Conservation (phyloP, 306 rosid species). For the Myrica gale region DNA sequence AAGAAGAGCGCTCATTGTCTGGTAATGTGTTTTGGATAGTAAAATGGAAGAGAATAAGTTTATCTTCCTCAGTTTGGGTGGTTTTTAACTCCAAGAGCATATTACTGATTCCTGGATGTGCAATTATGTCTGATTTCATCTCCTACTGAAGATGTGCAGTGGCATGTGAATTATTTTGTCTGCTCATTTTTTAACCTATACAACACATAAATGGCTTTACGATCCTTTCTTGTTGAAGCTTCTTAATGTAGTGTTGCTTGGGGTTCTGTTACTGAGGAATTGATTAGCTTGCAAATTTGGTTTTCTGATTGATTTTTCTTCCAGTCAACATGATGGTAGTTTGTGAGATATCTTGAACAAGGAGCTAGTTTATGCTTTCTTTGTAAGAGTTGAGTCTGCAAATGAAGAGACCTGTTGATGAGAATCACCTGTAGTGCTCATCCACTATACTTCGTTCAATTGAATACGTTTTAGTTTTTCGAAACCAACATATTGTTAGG, state of each 20-base stretch:
- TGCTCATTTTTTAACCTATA: not conserved
- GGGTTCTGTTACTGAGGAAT: too few species aligned
- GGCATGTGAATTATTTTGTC: not conserved
- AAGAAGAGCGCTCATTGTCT: conserved; percentile 89
- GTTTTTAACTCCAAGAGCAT: not conserved
- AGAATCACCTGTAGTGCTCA: too few species aligned
- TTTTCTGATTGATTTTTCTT: too few species aligned
- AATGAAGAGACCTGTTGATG: too few species aligned
- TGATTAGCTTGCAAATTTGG: too few species aligned
- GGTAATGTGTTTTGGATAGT: conserved; percentile 82
- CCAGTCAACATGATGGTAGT: too few species aligned
- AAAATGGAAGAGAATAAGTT: conserved; percentile 18
- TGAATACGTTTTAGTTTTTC: too few species aligned
- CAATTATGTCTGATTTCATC: conserved; percentile 5
- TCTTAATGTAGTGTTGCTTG: not conserved
- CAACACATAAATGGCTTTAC: not conserved
- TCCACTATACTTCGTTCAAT: too few species aligned
- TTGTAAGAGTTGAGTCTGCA: too few species aligned
- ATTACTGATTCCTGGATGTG: not conserved
- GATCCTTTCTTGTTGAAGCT: not conserved
- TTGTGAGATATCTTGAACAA: too few species aligned
- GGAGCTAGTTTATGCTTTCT: too few species aligned
- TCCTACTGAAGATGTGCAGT: not conserved
- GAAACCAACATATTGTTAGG: too few species aligned
- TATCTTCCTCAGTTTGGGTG: conserved; percentile 15